A percentile compares a stretch with the other conserved stretches of the same genome.
These are phyloP conservation scores for Mimosa bimucronata DNA, from an alignment of 306 rosid species.

Conservation along the genomic window DNA sequence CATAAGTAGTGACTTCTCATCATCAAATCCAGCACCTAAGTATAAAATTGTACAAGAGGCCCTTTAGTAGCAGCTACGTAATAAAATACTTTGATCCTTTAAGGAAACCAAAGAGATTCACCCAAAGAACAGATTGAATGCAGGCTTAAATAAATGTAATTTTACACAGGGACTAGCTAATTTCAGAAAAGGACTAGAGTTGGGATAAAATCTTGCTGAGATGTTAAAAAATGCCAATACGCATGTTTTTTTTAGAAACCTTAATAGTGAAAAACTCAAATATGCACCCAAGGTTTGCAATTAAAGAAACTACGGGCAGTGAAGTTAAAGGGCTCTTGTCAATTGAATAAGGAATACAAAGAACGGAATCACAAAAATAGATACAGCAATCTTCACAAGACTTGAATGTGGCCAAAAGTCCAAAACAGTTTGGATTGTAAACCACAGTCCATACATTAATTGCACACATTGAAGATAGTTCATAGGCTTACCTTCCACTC, in stretches of 20 bases:
- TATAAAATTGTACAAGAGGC: background rate
- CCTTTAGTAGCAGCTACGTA: background rate
- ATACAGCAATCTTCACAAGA: background rate
- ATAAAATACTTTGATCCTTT: background rate
- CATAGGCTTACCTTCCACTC: slow-evolving; percentile 75
- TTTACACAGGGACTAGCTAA: background rate
- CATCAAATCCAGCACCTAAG: slow-evolving; percentile 91
- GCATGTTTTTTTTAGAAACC: too few species aligned
- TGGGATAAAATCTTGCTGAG: background rate
- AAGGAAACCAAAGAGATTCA: background rate
- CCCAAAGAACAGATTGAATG: background rate
- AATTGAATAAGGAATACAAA: too few species aligned
- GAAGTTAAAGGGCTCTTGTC: too few species aligned
- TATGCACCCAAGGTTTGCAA: too few species aligned
- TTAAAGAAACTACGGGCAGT: too few species aligned
- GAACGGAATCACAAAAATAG: too few species aligned
- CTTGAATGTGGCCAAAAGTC: background rate
- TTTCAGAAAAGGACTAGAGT: background rate
- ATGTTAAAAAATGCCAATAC: too few species aligned
- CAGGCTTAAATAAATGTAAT: too few species aligned
- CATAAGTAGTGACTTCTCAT: slow-evolving; percentile 83
- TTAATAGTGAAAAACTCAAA: too few species aligned
- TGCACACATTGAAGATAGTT: background rate
- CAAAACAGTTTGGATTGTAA: background rate
- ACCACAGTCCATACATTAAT: slow-evolving; percentile 10